Evolutionary conservation across 768 basidiomycete species (phyloP).

Genomic region (Leccinum fibrillosum): DNA sequence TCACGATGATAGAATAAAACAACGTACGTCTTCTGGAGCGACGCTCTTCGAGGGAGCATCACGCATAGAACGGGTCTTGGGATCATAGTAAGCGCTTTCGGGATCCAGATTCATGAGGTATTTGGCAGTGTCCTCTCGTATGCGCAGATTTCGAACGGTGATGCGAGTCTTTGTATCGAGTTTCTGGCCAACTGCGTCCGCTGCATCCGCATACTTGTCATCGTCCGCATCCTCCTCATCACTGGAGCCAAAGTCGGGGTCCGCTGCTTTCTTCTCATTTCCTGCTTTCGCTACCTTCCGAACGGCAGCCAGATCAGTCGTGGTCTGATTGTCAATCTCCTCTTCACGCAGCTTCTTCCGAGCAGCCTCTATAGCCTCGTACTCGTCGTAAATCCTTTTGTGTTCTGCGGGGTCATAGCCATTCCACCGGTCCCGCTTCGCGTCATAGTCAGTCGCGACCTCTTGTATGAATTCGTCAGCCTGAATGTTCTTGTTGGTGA

Average conservation of each 20-base stretch:
- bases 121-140: conserved; percentile 98
- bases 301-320: conserved; percentile 86
- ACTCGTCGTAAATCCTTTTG: conserved; percentile 86
- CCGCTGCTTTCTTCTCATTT: conserved; percentile 63
- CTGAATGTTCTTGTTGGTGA: conserved; percentile 83
- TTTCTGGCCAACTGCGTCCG: conserved; percentile 97
- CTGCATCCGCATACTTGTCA: conserved; percentile 97
- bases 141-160: conserved; percentile 96
- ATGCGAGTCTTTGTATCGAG: conserved; percentile 97
- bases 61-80: conserved; percentile 99
- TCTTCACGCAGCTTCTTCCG: conserved; percentile 91
- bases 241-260: conserved; percentile 94
- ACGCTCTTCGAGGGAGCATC: conserved; percentile 83
- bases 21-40: conserved; percentile 81
- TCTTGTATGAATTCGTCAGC: conserved; percentile 90
- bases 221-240: conserved; percentile 96
- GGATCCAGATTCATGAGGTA: conserved; percentile 96
- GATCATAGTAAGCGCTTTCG: conserved; percentile 96
- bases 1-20: background rate
- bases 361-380: conserved; percentile 87
- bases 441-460: conserved; percentile 75
- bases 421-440: conserved; percentile 98
- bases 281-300: conserved; percentile 94
- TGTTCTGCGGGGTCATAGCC: conserved; percentile 93
- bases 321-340: conserved; percentile 96